Evolutionary conservation across 768 basidiomycete species (phyloP), one percentile per base, ranked within the genome.

Genomic region (Leucosporidium scottii): DNA sequence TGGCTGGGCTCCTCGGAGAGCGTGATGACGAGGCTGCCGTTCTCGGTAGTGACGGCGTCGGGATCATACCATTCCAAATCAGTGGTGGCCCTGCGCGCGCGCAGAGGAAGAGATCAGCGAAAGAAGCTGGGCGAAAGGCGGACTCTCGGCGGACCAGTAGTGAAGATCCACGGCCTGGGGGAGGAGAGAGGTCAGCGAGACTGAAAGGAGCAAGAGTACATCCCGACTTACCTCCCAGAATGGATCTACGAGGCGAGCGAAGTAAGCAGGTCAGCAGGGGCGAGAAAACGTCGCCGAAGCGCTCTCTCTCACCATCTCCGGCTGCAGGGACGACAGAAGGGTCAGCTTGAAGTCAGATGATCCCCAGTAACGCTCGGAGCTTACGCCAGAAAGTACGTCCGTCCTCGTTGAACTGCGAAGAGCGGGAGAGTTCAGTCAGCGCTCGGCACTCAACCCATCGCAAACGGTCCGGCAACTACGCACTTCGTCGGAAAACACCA

Each of bases 401-500:
- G 71, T 81, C 87, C 76, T 70, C 83, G 80, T 85, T 86, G 82
- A 86, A 94, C 67, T 57, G 31, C 28, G 55, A 6, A 23, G 31
- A 30, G 31, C 10, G 50, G 9, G 4, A n/a, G 31, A 4, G 20
- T 25, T 20, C 27, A 23, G 21, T 31, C 31, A 23, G 10, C 31
- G 13, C 27, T 3, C 21, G 55, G 17, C 30, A 17, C 17, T 18
- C 30, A 2, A 30, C 1, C n/a, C 8, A 6, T 44, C 39, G 39
- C 34, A 5, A 12, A 36, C 6, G 12, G 6, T 12, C 12, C 20
- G 2, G 15, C 20, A 20, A 8, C 31, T 8, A 34, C 55, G 2
- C 31, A 34, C 55, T 21, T 90, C 89, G 77, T 90, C 89, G 65
- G 88, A 91, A 80, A 93, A 98, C 2, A 90, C 88, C 39, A 99